Base-by-base conservation (phyloP, 257 asterid genomes). In the Lithospermum erythrorhizon region DNA sequence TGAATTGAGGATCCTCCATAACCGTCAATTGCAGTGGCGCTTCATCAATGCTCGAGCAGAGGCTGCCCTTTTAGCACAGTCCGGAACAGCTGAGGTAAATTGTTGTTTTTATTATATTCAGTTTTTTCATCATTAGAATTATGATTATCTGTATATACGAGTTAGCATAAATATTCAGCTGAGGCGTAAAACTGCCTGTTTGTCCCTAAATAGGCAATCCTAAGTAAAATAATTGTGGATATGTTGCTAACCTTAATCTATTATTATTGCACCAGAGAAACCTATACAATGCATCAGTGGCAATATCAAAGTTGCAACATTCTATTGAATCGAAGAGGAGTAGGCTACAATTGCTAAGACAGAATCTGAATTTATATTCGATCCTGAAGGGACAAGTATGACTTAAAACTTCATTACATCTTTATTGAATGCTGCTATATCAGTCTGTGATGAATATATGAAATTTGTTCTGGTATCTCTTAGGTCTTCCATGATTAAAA, bases 21-120 rank as follows among this genome's bases (percentile, higher is more conserved):
- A 85, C 72, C 81, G 87, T 58, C 82, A 75, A 58, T 65, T 85
- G 83, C 97, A 90, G 72, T 90, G 95, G 97, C 82, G 90, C 54
- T 73, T 81, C 37, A 80, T 58, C 20, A 90, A 85, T 83, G 97
- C 94, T 18, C 76, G 72, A 67, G 76, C 75, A 55, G 90, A 84
- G 70, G 62, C 72, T 69, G 69, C 84, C 67, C 72, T 74, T 48
- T 60, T 64, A 71, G 82, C 61, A 59, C 96, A 80, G 55, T 75
- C 76, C 32, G 79, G 64, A 57, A 66, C 75, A 37, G 83, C 86
- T 9, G 89, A 90, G 97, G 97, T 90, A 78, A 52, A 49, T 27
- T 0, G 4, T 27, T 27, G 32, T 27, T 27, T 27, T 5, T 27
- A 3, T 27, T 1, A 7, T 3, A 3, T 27, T 6, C 32, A 3